These are phyloP conservation scores for Corchorus capsularis DNA, from an alignment of 345 rosid genomes.

Conservation along the genomic window DNA sequence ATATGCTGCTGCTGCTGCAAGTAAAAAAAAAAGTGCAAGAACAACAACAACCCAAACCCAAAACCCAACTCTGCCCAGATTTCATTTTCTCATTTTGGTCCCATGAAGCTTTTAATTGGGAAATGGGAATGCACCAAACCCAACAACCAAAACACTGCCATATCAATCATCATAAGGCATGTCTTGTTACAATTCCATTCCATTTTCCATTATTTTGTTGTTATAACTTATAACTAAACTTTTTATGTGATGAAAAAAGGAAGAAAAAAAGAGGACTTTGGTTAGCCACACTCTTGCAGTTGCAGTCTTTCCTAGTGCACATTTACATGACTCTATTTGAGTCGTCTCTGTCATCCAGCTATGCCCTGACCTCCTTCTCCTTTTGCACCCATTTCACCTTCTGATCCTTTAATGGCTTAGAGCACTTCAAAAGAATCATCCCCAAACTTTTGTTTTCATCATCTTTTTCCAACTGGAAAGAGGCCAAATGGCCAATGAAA, in stretches of 20 bases:
- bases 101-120: constrained; percentile 9
- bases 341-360: constrained; percentile 4
- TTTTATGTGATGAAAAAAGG: background rate
- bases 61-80: background rate
- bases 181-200: background rate
- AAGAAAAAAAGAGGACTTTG: background rate
- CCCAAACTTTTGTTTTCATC: background rate
- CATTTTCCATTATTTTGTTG: background rate
- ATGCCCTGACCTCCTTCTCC: background rate
- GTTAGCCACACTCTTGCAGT: background rate
- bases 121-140: constrained; percentile 30
- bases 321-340: background rate
- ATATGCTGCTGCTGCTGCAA: background rate
- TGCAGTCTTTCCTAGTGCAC: background rate
- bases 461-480: background rate
- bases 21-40: background rate
- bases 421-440: background rate
- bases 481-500: background rate
- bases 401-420: background rate
- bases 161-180: constrained; percentile 13
- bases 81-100: constrained; percentile 2
- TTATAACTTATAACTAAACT: background rate
- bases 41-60: background rate
- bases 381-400: background rate
- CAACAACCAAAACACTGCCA: constrained; percentile 24